Conservation (phyloP, 1,284 basidiomycete species). For the Puccinia brachypodii region DNA sequence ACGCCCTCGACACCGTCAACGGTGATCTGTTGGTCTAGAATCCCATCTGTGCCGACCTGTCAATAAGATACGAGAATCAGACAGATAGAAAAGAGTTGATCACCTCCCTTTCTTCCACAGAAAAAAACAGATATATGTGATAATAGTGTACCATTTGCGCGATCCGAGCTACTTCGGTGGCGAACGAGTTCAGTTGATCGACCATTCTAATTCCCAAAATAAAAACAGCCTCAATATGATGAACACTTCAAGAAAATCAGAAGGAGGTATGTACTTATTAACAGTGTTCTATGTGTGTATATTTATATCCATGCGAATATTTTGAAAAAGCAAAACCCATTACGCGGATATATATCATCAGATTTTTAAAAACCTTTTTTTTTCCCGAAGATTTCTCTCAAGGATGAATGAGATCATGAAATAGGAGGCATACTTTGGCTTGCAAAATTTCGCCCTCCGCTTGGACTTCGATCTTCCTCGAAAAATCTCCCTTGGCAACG, state of each 20-base stretch:
- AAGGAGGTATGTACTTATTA: conserved; percentile 14
- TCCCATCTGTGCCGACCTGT: conserved; percentile 57
- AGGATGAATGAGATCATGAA: not conserved
- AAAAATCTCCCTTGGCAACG: conserved; percentile 58
- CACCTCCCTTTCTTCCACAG: not conserved
- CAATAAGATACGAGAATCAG: not conserved
- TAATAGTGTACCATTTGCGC: conserved; percentile 31
- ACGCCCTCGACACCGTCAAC: conserved; percentile 58
- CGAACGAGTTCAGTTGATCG: conserved; percentile 57
- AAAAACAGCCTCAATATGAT: not conserved
- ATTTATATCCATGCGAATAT: not conserved
- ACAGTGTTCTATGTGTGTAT: conserved; percentile 28
- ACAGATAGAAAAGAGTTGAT: not conserved
- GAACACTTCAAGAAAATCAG: not conserved
- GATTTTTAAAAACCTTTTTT: too few relatives aligned
- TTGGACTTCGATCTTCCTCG: conserved; percentile 57
- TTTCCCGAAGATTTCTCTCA: too few relatives aligned
- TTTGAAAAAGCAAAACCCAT: not conserved
- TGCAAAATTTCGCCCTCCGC: conserved; percentile 57
- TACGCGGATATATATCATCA: not conserved
- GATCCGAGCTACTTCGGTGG: conserved; percentile 57
- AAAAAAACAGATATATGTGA: conserved; percentile 52
- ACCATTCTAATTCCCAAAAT: conserved; percentile 56
- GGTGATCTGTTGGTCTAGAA: conserved; percentile 57
- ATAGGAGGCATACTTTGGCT: conserved; percentile 22